These are phyloP conservation scores for Colletotrichum costaricense DNA, from an alignment of 2,329 filamentous ascomycete species.

Conservation along the genomic window DNA sequence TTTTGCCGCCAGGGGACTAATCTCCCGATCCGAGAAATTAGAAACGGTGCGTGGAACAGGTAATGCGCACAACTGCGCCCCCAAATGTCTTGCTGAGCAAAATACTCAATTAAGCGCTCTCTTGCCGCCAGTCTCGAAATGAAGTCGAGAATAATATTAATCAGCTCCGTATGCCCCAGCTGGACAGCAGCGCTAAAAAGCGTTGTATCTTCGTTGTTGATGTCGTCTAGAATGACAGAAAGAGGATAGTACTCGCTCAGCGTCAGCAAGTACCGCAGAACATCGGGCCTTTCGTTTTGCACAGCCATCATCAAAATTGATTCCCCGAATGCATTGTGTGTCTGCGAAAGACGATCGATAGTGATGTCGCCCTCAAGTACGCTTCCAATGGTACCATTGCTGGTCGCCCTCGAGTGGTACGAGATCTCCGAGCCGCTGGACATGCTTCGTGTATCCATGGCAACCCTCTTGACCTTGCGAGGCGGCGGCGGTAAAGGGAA, in stretches of 20 bases:
- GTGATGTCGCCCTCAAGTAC: slow-evolving; percentile 88
- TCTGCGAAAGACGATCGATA: slow-evolving; percentile 80
- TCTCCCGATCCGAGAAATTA: slow-evolving; percentile 82
- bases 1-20: slow-evolving; percentile 89
- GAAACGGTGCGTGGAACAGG: slow-evolving; percentile 86
- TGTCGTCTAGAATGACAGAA: slow-evolving; percentile 80
- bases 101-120: slow-evolving; percentile 72
- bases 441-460: slow-evolving; percentile 89
- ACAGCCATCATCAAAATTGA: slow-evolving; percentile 91
- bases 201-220: slow-evolving; percentile 90
- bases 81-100: slow-evolving; percentile 82
- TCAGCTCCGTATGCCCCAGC: slow-evolving; percentile 78
- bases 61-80: slow-evolving; percentile 96
- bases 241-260: slow-evolving; percentile 81
- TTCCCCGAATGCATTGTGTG: slow-evolving; percentile 77
- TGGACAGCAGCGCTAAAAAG: slow-evolving; percentile 92
- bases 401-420: slow-evolving; percentile 82
- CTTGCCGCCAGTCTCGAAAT: slow-evolving; percentile 69
- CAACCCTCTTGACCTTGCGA: slow-evolving; percentile 77
- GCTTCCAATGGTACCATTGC: slow-evolving; percentile 78
- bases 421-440: slow-evolving; percentile 89
- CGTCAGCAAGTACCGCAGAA: slow-evolving; percentile 83
- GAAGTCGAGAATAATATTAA: slow-evolving; percentile 80
- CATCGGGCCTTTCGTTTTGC: slow-evolving; percentile 76
- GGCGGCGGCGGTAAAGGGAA: slow-evolving; percentile 53